Evolutionary conservation across 352 stramenopile species (phyloP).

Genomic region (Ochromonadaceae sp.): DNA sequence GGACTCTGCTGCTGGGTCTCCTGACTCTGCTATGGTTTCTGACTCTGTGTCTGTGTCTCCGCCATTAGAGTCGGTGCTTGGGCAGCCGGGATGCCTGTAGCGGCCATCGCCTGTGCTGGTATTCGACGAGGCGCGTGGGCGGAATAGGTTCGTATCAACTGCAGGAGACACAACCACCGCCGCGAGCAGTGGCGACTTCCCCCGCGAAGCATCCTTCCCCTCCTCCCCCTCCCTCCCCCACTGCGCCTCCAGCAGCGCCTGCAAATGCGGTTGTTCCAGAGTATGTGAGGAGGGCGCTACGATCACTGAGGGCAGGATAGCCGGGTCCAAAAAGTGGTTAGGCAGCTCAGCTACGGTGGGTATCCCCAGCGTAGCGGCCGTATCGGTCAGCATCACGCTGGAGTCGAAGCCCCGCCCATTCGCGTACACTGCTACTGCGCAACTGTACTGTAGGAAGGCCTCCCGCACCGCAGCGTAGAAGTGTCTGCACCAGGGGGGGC

Average conservation of each 20-base stretch:
- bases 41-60: too few species aligned
- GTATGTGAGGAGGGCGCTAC: constrained; percentile 32
- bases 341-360: constrained; percentile 32
- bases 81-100: too few species aligned
- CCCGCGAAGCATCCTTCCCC: too few species aligned
- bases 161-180: constrained; percentile 22
- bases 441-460: constrained; percentile 6
- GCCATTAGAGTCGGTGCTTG: too few species aligned
- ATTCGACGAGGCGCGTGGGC: too few species aligned
- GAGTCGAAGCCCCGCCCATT: constrained; percentile 30
- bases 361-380: constrained; percentile 12
- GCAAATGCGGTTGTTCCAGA: constrained; percentile 17
- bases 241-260: too few species aligned
- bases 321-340: constrained; percentile 23
- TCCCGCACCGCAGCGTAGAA: constrained; percentile 23
- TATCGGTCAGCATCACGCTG: constrained; percentile 26
- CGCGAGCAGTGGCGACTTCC: too few species aligned
- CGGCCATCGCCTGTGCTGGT: too few species aligned
- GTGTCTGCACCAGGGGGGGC: constrained; percentile 24
- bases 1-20: too few species aligned
- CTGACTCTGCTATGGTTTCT: too few species aligned
- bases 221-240: too few species aligned
- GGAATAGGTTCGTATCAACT: constrained; percentile 13
- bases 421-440: constrained; percentile 33
- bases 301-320: constrained; percentile 23